Evolutionary conservation across 352 stramenopile genomes (phyloP).

Genomic region (Globisporangium viniferum): DNA sequence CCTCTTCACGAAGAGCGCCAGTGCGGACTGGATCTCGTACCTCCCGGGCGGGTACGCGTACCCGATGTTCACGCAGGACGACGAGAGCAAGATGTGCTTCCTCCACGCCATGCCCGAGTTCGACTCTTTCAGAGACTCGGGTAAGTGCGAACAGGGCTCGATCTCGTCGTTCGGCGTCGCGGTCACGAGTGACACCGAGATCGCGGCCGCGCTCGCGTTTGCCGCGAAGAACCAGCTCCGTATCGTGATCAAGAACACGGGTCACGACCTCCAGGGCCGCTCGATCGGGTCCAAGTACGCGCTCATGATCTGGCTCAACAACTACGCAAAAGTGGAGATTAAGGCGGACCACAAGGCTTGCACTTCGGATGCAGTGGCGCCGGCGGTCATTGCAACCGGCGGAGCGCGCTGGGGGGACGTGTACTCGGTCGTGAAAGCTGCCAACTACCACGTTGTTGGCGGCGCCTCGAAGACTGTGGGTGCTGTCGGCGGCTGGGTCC

Average conservation of each 20-base stretch:
- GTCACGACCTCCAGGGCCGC: slow-evolving; percentile 5
- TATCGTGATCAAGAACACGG: slow-evolving; percentile 11
- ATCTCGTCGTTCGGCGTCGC: slow-evolving; percentile 11
- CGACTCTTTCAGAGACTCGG: neutral
- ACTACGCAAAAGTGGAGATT: neutral
- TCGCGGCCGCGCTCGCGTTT: neutral
- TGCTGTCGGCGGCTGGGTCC: slow-evolving; percentile 4
- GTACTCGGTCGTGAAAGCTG: neutral
- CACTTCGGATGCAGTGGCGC: neutral
- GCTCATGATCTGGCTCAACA: slow-evolving; percentile 12
- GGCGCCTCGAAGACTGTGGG: neutral
- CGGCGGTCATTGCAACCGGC: neutral
- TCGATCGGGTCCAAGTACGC: slow-evolving; percentile 13
- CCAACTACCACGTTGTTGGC: slow-evolving; percentile 9
- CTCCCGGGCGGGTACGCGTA: slow-evolving; percentile 8
- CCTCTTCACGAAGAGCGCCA: neutral
- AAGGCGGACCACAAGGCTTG: neutral
- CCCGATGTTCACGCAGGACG: slow-evolving; percentile 6
- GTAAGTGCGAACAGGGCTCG: neutral
- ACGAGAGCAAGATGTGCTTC: slow-evolving; percentile 7
- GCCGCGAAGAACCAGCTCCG: slow-evolving; percentile 4
- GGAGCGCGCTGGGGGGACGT: slow-evolving; percentile 9
- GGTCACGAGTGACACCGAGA: neutral
- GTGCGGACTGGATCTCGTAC: slow-evolving; percentile 1
- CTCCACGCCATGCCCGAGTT: neutral